phyloP scores from a whole-genome alignment of 495 filamentous ascomycete genomes.

The Aspergillus funiculosus region DNA sequence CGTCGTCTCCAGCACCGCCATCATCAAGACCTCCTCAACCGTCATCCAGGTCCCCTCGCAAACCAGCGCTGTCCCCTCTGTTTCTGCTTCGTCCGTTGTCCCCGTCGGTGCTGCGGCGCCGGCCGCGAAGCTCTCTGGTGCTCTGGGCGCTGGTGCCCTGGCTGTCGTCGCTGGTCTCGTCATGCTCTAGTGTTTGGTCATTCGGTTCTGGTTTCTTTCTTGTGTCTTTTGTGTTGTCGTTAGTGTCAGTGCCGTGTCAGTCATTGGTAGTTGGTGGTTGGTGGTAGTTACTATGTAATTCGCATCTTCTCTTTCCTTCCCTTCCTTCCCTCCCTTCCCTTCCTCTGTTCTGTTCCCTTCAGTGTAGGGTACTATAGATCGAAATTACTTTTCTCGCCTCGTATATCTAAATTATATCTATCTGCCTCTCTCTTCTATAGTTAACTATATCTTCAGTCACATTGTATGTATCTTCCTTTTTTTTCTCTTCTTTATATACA shows the following conservation, averaged over 20 bases:
- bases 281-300: not conserved
- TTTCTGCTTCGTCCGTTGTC: constrained; percentile 21
- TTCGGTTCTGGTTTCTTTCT: not conserved
- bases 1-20: constrained; percentile 17
- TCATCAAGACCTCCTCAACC: constrained; percentile 21
- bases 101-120: constrained; percentile 29
- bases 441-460: no score
- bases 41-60: no score
- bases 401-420: not conserved
- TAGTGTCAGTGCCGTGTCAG: not conserved
- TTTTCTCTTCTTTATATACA: no score
- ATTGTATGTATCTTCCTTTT: no score
- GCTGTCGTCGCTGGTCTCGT: constrained; percentile 39
- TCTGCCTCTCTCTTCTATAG: not conserved
- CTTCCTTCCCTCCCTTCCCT: not conserved
- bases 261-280: not conserved
- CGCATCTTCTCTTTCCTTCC: not conserved
- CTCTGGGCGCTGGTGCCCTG: constrained; percentile 34
- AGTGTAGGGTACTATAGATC: not conserved
- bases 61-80: constrained; percentile 8
- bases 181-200: constrained; percentile 32
- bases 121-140: constrained; percentile 29
- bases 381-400: not conserved
- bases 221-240: not conserved
- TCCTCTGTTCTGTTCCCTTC: not conserved